Base-by-base conservation (phyloP, 768 basidiomycete genomes). In the Amylocystis lapponica region DNA sequence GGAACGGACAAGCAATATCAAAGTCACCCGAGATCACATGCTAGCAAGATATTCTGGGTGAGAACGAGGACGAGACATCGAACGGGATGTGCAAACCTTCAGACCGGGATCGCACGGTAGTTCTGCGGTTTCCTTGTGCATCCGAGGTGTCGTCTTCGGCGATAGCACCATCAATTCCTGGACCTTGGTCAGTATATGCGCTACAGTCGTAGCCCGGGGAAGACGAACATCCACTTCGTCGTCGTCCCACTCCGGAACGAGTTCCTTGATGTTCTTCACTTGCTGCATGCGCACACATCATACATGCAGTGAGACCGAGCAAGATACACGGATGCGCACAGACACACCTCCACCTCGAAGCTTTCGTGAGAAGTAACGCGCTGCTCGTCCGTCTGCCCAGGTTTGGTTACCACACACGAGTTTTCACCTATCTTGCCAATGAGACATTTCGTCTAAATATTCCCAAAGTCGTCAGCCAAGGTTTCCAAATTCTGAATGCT, bases 111-210 rank as follows among this genome's bases (percentile, higher is more conserved):
- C 40, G n/a, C 26, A 41, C 48, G n/a, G n/a, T n/a, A 11, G 44
- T 32, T 25, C 36, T 50, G 0, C 6, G 25, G 8, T n/a, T 56
- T 58, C 14, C 54, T 47, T n/a, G n/a, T n/a, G n/a, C n/a, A n/a
- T n/a, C n/a, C n/a, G n/a, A n/a, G n/a, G n/a, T n/a, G n/a, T n/a
- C n/a, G n/a, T n/a, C 49, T 71, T 74, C 3, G 65, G 64, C 1
- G 69, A 68, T 47, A 78, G 65, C 12, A 75, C 57, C 48, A 76
- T 53, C 8, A 76, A 67, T 55, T 76, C 76, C 76, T 78, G 37
- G 2, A 25, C 16, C 14, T 10, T 3, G 22, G 21, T 40, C 11
- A 29, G 31, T 25, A n/a, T n/a, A n/a, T n/a, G n/a, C n/a, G n/a
- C n/a, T n/a, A n/a, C n/a, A n/a, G n/a, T n/a, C n/a, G n/a, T n/a